Evolutionary conservation across 2,329 filamentous ascomycete genomes (phyloP), one percentile per base, ranked within the genome.

Genomic region (Plenodomus biglobosus): DNA sequence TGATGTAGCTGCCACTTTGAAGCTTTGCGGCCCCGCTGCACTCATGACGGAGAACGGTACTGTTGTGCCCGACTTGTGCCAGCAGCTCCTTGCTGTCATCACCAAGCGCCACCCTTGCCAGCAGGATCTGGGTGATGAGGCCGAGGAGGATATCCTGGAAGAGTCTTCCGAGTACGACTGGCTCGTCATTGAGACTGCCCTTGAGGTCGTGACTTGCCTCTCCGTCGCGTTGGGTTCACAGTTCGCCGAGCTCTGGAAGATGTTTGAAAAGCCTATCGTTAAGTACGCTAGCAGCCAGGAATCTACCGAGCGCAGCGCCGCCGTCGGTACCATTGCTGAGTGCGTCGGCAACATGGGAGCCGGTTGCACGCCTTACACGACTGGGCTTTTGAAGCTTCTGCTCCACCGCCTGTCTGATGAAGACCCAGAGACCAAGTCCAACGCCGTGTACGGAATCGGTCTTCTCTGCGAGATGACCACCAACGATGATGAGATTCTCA

Each of bases 111-210:
- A 99, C 76, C 86, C 89, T 47, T 96, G 90, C 78, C 94, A 99
- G 75, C 84, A 92, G 66, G 92, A 96, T 67, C 83, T 95, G 18
- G 89, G 87, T 46, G 91, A 92, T 61, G 83, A 87, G 53, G 85
- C 85, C n/a, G 78, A 85, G 8, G 84, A 88, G 46, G 84, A 88
- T 40, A 78, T 77, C 44, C 71, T 79, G 11, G 78, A 84, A 41
- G 92, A 91, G 69, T 88, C 87, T 22, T 95, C 92, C 2, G 94
- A 99, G 76, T 96, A 95, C 66, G 94, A 97, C 78, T 97, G 94
- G 94, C 83, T 96, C 16, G 87, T 96, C 42, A 87, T 97, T 45
- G 94, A 99, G 76, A 96, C 91, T 8, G 92, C 90, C 30, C 83
- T 97, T 46, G 94, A 97, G 58, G 90, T 95, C 39, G 80, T 96